Evolutionary conservation across 257 asterid species (phyloP).

Genomic region (Solanum peruvianum): DNA sequence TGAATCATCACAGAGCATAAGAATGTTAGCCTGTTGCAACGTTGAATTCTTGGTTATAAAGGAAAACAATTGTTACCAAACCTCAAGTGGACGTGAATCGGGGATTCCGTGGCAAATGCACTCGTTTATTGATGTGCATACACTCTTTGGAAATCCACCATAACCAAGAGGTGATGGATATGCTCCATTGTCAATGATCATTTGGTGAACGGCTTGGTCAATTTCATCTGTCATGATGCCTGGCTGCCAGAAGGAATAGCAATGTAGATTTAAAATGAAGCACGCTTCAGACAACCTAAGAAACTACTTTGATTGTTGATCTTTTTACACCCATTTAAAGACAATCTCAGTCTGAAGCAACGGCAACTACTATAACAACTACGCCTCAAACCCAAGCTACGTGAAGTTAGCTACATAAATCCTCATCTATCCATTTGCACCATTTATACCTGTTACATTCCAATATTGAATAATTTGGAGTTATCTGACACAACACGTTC

Average conservation of each 20-base stretch:
- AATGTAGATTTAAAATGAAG: slow-evolving; percentile 1
- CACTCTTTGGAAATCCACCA: slow-evolving; percentile 97
- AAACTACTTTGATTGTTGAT: neutral
- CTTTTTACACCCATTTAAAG: neutral
- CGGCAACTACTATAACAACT: neutral
- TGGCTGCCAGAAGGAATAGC: slow-evolving; percentile 75
- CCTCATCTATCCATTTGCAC: neutral
- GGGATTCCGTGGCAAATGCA: slow-evolving; percentile 99
- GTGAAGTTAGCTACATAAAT: neutral
- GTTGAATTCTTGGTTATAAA: neutral
- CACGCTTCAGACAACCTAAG: neutral
- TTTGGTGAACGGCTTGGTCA: slow-evolving; percentile 89
- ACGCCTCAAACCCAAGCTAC: neutral
- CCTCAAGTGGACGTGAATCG: slow-evolving; percentile 93
- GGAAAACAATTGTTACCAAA: slow-evolving; percentile 9
- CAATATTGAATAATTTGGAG: neutral
- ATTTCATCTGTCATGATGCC: slow-evolving; percentile 93
- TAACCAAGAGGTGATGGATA: slow-evolving; percentile 99
- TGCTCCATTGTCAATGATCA: slow-evolving; percentile 87
- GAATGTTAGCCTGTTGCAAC: neutral
- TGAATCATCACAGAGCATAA: slow-evolving; percentile 24
- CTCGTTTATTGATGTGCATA: slow-evolving; percentile 97
- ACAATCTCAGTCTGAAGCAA: neutral
- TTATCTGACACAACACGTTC: neutral
- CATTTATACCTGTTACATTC: neutral